Base-by-base conservation (phyloP, 345 rosid genomes). In the Crucihimalaya himalaica region DNA sequence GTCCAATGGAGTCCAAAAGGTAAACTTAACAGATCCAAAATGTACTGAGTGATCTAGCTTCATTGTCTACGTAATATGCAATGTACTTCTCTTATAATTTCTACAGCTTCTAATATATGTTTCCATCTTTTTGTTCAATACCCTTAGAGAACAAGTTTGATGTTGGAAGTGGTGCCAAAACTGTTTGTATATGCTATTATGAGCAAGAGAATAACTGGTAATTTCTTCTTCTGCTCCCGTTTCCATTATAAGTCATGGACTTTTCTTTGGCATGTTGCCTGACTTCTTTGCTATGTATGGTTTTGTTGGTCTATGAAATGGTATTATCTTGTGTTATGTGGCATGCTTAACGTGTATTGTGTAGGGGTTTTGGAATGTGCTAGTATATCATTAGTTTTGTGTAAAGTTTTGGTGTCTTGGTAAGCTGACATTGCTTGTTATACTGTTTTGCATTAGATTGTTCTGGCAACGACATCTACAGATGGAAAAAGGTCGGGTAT, bases 201-300 rank as follows among this genome's bases (percentile, higher is more conserved):
- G 97, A 95, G 89, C 94, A 86, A 84, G 99, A 95, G 57, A 95
- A 95, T 84, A 95, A 95, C 86, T 92, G 98, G 99, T 95, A 85
- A 68, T 70, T 13, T 53, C 32, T 59, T 39, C 50, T 48, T 18
- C 52, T 51, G 60, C 60, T 65, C 53, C 46, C 21, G 60, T 9
- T 69, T 55, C 25, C 59, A 29, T 59, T 43, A 9, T 54, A n/a
- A 23, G 14, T 45, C 43, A 28, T 63, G 21, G 58, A 47, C 25
- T 16, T 39, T 31, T 42, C 47, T 25, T 65, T 65, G 29, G 58
- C 53, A 69, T 45, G 40, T 61, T 43, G 13, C 43, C 19, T 27
- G 15, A 3, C 2, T 11, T 51, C 35, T 52, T 40, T 50, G 0
- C 29, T 68, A 20, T 0, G 4, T 0, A 5, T 51, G 62, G 16